These are phyloP conservation scores for Thelephora ganbajun DNA, from an alignment of 768 basidiomycete species.

Conservation along the genomic window DNA sequence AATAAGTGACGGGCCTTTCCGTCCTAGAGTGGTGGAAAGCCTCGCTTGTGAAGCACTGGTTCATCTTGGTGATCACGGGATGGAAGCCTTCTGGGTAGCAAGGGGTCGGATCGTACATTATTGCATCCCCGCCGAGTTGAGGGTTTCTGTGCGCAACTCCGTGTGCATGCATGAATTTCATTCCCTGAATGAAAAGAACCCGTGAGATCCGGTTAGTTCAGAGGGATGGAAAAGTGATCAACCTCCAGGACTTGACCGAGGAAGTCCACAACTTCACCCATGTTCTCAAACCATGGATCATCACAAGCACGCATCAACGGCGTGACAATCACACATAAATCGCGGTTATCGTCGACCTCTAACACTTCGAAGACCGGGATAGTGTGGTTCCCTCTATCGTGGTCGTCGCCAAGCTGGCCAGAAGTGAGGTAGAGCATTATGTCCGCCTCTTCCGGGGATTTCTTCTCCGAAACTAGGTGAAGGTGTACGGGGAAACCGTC, in stretches of 20 bases:
- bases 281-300: conserved; percentile 18
- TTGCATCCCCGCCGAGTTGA: conserved; percentile 8
- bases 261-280: conserved; percentile 23
- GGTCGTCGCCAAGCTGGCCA: conserved; percentile 9
- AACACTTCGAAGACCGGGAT: conserved; percentile 13
- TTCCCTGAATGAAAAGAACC: conserved; percentile 11
- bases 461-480: conserved; percentile 6
- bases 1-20: conserved; percentile 13
- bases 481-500: conserved; percentile 12
- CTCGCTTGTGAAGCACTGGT: conserved; percentile 1
- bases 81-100: conserved; percentile 10
- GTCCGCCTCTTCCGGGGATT: conserved; percentile 13
- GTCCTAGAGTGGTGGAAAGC: conserved; percentile 10
- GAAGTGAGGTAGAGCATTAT: conserved; percentile 13
- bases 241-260: conserved; percentile 23
- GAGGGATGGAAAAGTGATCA: not conserved
- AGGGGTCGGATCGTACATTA: conserved; percentile 5
- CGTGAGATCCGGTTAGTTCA: not conserved
- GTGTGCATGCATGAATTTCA: conserved; percentile 24
- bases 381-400: conserved; percentile 13
- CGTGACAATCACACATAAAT: conserved; percentile 17
- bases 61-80: not conserved
- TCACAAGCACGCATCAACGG: conserved; percentile 17
- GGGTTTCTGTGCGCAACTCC: conserved; percentile 23
- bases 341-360: conserved; percentile 3